Evolutionary conservation across 768 basidiomycete species (phyloP), one percentile per base, ranked within the genome.

Genomic region (Xerocomus spinulosus): DNA sequence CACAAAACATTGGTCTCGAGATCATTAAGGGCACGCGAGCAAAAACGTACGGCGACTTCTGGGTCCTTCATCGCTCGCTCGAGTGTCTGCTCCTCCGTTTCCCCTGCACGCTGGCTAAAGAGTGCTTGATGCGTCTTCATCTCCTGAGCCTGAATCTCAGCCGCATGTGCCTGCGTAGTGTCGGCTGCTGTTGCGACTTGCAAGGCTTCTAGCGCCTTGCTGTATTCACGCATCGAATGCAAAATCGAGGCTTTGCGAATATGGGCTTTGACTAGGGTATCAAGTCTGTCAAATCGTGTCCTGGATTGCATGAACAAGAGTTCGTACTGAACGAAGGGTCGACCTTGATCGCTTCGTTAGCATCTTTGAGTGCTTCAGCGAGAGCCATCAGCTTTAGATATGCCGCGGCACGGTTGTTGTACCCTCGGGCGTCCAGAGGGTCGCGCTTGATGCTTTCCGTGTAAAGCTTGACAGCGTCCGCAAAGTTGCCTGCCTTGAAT

Each of bases 351-450:
- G 96, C 92, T 66, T 88, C 83, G 47, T 99, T 82, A 32, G 83
- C 91, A 60, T 99, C 96, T 70, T 98, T 98, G 62, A 98, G 77
- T 2, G 94, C 96, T 67, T 99, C 96, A 10, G 93, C 88, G 25
- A 98, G 70, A 2, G 96, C 96, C 35, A 79, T 79, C 33, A 99
- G 82, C 73, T 98, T 98, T 70, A 87, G 91, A 72, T 96, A 97
- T 20, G 92, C 94, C 24, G 92, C 87, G n/a, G 96, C 92, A 41
- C 96, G 86, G 73, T 99, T 99, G 68, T 95, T 98, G 74, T 97
- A 99, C 9, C 90, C 93, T 54, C 86, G 78, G 13, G 95, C 80
- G 63, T 99, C 96, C 30, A 70, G 66, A 34, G 96, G 95, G 60
- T 91, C 85, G 42, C 96, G 86, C 73, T 97, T 97, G 77, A 98